Evolutionary conservation across 2,329 filamentous ascomycete genomes (phyloP).

Genomic region (Aureobasidium namibiae): DNA sequence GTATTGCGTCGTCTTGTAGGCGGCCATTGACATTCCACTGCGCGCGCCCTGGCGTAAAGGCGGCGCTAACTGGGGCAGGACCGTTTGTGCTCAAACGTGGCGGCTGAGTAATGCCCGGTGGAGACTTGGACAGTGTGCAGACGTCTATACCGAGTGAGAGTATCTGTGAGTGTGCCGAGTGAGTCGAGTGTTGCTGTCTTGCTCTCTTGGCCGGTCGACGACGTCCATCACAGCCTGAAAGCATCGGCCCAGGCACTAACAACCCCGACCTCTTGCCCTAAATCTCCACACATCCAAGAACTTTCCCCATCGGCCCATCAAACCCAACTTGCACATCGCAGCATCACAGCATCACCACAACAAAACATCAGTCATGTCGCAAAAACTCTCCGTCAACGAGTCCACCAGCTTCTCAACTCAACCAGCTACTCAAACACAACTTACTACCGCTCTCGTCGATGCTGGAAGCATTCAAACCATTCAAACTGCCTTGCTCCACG

Average conservation of each 20-base stretch:
- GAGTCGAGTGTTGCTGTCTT: not conserved
- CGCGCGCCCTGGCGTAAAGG: conserved; percentile 8
- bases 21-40: conserved; percentile 17
- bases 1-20: conserved; percentile 45
- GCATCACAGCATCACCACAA: conserved; percentile 19
- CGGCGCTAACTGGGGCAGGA: not conserved
- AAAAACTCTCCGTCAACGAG: conserved; percentile 32
- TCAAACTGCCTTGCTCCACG: conserved; percentile 45
- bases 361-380: conserved; percentile 15
- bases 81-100: not conserved
- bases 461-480: conserved; percentile 47
- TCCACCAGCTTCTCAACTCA: conserved; percentile 30
- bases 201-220: not conserved
- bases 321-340: not conserved
- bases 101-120: not conserved
- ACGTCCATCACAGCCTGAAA: not conserved
- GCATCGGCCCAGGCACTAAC: not conserved
- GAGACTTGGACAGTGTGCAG: not conserved
- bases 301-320: not conserved
- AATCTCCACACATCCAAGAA: not conserved
- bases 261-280: not conserved
- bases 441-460: conserved; percentile 39
- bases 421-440: conserved; percentile 29
- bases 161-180: not conserved
- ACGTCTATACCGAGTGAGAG: not conserved